Evolutionary conservation across 2,329 filamentous ascomycete genomes (phyloP).

Genomic region (Pseudocercospora fuligena): DNA sequence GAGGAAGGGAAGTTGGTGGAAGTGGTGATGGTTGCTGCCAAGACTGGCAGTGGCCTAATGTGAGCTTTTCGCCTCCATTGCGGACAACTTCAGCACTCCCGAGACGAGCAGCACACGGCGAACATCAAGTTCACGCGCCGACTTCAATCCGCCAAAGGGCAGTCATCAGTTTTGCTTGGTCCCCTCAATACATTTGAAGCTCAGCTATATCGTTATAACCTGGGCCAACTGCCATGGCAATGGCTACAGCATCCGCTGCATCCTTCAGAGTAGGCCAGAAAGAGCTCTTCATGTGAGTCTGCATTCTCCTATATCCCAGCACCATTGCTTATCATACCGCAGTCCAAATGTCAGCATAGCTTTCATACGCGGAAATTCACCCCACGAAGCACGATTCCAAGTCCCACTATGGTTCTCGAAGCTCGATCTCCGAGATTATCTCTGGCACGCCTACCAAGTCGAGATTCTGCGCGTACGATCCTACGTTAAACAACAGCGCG

Average conservation of each 20-base stretch:
- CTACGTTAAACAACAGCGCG: constrained; percentile 72
- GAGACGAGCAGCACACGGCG: neutral
- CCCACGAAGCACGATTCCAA: constrained; percentile 84
- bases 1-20: too few relatives aligned
- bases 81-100: neutral
- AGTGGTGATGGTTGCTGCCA: neutral
- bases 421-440: constrained; percentile 93
- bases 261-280: neutral
- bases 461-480: constrained; percentile 75
- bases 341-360: constrained; percentile 84
- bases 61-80: neutral
- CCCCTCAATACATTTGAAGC: neutral
- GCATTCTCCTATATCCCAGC: neutral
- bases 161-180: neutral
- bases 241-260: neutral
- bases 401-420: constrained; percentile 94
- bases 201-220: neutral
- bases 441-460: constrained; percentile 83
- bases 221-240: neutral
- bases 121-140: neutral
- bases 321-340: constrained; percentile 10
- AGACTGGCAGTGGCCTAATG: neutral
- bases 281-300: neutral
- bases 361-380: constrained; percentile 75
- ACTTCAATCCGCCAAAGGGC: neutral